Conservation (phyloP, 176 grass and related monocot species). For the Miscanthus lutarioriparius region DNA sequence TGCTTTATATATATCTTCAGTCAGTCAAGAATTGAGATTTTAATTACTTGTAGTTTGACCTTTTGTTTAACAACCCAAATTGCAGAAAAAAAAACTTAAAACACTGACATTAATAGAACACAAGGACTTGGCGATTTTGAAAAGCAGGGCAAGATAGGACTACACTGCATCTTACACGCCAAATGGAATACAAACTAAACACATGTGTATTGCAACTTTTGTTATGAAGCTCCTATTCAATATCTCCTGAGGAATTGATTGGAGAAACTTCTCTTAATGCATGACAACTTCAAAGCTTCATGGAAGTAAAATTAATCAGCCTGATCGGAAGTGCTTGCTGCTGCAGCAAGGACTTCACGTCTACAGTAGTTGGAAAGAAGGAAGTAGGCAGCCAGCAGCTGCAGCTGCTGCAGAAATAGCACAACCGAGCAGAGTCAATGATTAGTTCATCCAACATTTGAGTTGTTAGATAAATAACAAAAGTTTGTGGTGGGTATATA, state of each 20-base stretch:
- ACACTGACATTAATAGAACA: not conserved
- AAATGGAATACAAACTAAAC: conserved; percentile 1
- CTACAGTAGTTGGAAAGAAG: too few relatives aligned
- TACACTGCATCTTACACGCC: not conserved
- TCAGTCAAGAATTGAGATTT: not conserved
- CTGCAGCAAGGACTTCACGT: too few relatives aligned
- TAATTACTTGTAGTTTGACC: not conserved
- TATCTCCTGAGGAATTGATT: not conserved
- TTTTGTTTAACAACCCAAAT: not conserved
- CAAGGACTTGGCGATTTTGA: not conserved
- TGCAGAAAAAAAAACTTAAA: not conserved
- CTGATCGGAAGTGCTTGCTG: too few relatives aligned
- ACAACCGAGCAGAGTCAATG: too few relatives aligned
- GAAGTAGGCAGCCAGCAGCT: too few relatives aligned
- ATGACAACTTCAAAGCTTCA: not conserved
- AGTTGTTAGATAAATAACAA: not conserved
- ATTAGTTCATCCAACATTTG: not conserved
- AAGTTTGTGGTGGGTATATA: not conserved
- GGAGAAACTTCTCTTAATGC: not conserved
- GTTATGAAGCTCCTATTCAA: not conserved
- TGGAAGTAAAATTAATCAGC: not conserved
- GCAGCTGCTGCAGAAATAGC: too few relatives aligned
- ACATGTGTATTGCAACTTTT: not conserved
- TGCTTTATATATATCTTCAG: not conserved
- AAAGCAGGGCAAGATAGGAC: not conserved